Conservation (phyloP, 1,284 basidiomycete genomes). For the Chondrostereum purpureum region DNA sequence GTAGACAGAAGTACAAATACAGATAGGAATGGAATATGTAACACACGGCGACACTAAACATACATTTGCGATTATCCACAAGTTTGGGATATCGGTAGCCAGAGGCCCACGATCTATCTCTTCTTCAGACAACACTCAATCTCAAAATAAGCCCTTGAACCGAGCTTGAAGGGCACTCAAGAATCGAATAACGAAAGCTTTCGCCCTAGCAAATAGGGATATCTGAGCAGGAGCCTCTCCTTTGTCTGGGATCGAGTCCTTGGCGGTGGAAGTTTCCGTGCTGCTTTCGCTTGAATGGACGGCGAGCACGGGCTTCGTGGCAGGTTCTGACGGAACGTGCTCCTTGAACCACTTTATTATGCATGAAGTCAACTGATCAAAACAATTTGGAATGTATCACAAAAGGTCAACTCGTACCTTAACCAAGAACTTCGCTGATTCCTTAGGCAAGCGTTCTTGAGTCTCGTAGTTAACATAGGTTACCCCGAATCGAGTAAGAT, state of each 20-base stretch:
- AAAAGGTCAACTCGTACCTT: too few relatives aligned
- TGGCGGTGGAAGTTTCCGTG: not conserved
- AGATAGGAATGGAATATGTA: too few relatives aligned
- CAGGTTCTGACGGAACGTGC: conserved; percentile 2
- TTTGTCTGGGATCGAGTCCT: not conserved
- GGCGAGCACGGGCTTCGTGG: not conserved
- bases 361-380: not conserved
- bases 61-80: too few relatives aligned
- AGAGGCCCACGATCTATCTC: too few relatives aligned
- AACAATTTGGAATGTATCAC: not conserved
- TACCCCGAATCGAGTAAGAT: conserved; percentile 55
- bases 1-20: too few relatives aligned
- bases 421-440: conserved; percentile 51
- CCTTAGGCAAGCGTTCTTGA: conserved; percentile 63
- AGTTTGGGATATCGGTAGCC: too few relatives aligned
- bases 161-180: not conserved
- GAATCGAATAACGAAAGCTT: not conserved
- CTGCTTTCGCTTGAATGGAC: not conserved
- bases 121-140: too few relatives aligned
- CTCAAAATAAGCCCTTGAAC: not conserved
- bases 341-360: conserved; percentile 14
- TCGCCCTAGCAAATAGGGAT: not conserved
- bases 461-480: conserved; percentile 68
- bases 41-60: too few relatives aligned
- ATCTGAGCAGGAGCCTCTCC: not conserved